Conservation (phyloP, 2,329 filamentous ascomycete species). For the Penicillium brevicompactum region DNA sequence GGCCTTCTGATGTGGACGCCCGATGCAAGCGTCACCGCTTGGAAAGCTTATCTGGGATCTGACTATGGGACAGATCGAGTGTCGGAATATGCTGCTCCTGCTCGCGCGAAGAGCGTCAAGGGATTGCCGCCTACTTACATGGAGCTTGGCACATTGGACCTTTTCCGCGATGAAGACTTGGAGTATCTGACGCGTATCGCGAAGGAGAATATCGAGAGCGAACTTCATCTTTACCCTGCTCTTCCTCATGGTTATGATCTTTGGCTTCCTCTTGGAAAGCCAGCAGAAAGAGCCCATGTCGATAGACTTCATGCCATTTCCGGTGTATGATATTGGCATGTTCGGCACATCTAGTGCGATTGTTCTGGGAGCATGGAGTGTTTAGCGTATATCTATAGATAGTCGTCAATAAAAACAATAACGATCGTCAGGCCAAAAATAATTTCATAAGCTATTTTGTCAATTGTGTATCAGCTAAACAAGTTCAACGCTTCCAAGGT, state of each 20-base stretch:
- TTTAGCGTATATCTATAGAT: background rate
- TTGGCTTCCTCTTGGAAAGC: constrained; percentile 16
- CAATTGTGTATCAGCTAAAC: too few species aligned
- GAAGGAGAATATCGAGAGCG: constrained; percentile 44
- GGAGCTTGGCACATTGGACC: constrained; percentile 47
- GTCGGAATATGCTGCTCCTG: constrained; percentile 41
- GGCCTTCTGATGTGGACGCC: constrained; percentile 39
- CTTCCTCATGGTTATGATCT: constrained; percentile 46
- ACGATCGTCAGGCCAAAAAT: too few species aligned
- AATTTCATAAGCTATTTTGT: too few species aligned
- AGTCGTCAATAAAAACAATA: too few species aligned
- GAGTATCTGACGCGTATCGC: constrained; percentile 45
- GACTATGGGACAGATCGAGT: constrained; percentile 37
- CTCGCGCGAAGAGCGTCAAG: constrained; percentile 37
- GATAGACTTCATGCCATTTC: constrained; percentile 9
- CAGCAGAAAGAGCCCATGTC: constrained; percentile 14
- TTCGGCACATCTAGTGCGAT: background rate
- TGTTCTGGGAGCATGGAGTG: background rate
- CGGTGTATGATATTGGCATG: background rate
- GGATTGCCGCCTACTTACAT: constrained; percentile 50
- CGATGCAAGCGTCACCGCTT: constrained; percentile 45
- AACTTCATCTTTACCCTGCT: constrained; percentile 50
- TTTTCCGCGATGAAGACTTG: constrained; percentile 47
- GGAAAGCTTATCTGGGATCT: constrained; percentile 45
- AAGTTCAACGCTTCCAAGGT: too few species aligned